phyloP scores from a whole-genome alignment of 495 filamentous ascomycete genomes.

The Tuber magnatum region DNA sequence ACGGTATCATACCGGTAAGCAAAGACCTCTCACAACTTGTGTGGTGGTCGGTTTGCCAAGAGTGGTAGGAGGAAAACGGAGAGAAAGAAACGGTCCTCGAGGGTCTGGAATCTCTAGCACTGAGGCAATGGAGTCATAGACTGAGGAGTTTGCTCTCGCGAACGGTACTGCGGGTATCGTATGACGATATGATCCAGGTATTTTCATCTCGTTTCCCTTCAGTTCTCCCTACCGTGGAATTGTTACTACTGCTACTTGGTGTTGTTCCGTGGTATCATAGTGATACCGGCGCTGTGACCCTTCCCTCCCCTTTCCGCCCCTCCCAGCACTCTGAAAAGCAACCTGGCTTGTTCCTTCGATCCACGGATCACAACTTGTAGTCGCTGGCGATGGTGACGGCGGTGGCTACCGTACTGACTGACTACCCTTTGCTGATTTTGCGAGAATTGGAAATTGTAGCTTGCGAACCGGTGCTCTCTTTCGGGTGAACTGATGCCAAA shows the following conservation, averaged over 20 bases:
- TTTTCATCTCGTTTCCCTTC: background rate
- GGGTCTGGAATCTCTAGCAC: background rate
- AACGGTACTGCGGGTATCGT: background rate
- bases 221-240: background rate
- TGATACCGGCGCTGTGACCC: background rate
- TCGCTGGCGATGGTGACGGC: background rate
- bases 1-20: background rate
- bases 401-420: no score
- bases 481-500: background rate
- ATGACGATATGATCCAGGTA: background rate
- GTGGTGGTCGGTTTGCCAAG: constrained; percentile 22
- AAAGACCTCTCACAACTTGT: background rate
- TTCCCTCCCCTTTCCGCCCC: background rate
- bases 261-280: background rate
- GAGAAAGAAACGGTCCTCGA: background rate
- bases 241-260: background rate
- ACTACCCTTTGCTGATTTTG: background rate
- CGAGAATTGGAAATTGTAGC: background rate
- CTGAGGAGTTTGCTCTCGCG: background rate
- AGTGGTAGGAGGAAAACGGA: background rate
- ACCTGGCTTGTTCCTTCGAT: background rate
- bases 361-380: background rate
- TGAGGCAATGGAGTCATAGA: background rate
- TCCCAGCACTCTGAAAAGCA: background rate
- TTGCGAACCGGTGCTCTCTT: background rate